A percentile compares a stretch with the other conserved stretches of the same genome.
These are phyloP conservation scores for Rhexocercosporidium sp. DNA, from an alignment of 2,329 filamentous ascomycete species.

Conservation along the genomic window DNA sequence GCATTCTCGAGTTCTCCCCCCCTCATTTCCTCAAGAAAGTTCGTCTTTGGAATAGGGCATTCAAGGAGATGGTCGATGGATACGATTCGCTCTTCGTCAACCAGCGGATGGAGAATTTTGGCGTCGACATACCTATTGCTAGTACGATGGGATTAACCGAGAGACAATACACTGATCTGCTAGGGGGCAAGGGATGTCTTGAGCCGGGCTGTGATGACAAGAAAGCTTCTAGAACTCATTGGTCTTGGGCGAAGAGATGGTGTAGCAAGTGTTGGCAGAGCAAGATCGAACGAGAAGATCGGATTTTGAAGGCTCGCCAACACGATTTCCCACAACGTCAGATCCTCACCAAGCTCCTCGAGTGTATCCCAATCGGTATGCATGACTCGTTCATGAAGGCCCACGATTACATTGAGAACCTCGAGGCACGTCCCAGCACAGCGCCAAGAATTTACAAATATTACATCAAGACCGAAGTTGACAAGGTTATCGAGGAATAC, in stretches of 20 bases:
- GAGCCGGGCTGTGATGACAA: slow-evolving; percentile 34
- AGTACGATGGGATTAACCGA: slow-evolving; percentile 31
- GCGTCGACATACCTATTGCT: slow-evolving; percentile 36
- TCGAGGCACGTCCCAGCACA: slow-evolving; percentile 27
- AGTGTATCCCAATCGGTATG: slow-evolving; percentile 41
- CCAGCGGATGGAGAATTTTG: slow-evolving; percentile 39
- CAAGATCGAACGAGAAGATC: slow-evolving; percentile 40
- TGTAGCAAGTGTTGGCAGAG: slow-evolving; percentile 38
- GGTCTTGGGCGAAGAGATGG: slow-evolving; percentile 42
- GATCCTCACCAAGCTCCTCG: slow-evolving; percentile 36
- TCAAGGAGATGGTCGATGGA: slow-evolving; percentile 30
- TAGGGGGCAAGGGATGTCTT: slow-evolving; percentile 40
- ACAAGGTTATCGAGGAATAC: slow-evolving; percentile 36
- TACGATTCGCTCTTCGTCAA: slow-evolving; percentile 39
- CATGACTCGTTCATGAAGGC: slow-evolving; percentile 42
- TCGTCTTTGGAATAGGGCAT: slow-evolving; percentile 32
- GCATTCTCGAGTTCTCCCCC: slow-evolving; percentile 40
- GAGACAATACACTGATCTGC: slow-evolving; percentile 38
- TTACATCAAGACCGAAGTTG: slow-evolving; percentile 36
- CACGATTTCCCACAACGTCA: slow-evolving; percentile 27
- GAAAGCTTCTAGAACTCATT: slow-evolving; percentile 37
- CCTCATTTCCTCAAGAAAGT: slow-evolving; percentile 39
- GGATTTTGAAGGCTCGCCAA: slow-evolving; percentile 36
- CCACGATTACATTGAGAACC: slow-evolving; percentile 38
- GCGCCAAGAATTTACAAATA: slow-evolving; percentile 39